These are phyloP conservation scores for Stentor roeselii DNA, from an alignment of 73 alveolate species.

Conservation along the genomic window DNA sequence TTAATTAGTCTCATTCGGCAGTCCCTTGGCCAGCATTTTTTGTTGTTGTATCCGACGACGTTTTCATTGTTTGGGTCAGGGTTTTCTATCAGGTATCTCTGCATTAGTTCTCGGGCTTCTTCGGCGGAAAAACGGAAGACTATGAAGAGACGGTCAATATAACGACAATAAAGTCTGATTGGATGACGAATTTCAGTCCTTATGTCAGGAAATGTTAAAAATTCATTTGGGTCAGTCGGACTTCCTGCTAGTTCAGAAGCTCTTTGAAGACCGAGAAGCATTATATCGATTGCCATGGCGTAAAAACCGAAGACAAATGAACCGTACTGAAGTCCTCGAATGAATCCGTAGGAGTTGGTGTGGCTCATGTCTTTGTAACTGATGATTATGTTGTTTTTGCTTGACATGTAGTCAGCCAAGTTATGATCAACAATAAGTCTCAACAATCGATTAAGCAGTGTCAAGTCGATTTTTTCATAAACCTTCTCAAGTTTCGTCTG, in stretches of 20 bases:
- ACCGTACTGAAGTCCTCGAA: constrained; percentile 97
- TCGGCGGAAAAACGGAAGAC: constrained; percentile 96
- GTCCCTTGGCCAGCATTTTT: constrained; percentile 99
- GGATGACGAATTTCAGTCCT: constrained; percentile 99
- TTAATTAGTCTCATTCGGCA: constrained; percentile 99
- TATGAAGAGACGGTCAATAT: constrained; percentile 96
- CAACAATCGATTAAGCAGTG: constrained; percentile 94
- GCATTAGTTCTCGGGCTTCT: constrained; percentile 98
- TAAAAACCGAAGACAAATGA: constrained; percentile 93
- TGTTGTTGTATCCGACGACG: constrained; percentile 97
- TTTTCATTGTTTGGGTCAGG: constrained; percentile 99
- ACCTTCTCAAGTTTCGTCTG: constrained; percentile 97
- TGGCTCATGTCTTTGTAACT: constrained; percentile 99
- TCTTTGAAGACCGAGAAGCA: constrained; percentile 97
- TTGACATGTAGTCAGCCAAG: constrained; percentile 99
- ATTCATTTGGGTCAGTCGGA: constrained; percentile 81
- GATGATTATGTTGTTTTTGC: constrained; percentile 97
- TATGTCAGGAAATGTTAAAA: constrained; percentile 95
- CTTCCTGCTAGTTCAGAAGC: constrained; percentile 99
- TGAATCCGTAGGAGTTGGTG: constrained; percentile 97
- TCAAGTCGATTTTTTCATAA: constrained; percentile 95
- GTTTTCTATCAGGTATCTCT: constrained; percentile 98
- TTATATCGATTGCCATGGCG: constrained; percentile 93
- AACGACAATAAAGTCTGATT: constrained; percentile 97
- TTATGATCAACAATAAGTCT: constrained; percentile 99